phyloP scores from a whole-genome alignment of 2,329 filamentous ascomycete species.

The Rhynchosporium graminicola region DNA sequence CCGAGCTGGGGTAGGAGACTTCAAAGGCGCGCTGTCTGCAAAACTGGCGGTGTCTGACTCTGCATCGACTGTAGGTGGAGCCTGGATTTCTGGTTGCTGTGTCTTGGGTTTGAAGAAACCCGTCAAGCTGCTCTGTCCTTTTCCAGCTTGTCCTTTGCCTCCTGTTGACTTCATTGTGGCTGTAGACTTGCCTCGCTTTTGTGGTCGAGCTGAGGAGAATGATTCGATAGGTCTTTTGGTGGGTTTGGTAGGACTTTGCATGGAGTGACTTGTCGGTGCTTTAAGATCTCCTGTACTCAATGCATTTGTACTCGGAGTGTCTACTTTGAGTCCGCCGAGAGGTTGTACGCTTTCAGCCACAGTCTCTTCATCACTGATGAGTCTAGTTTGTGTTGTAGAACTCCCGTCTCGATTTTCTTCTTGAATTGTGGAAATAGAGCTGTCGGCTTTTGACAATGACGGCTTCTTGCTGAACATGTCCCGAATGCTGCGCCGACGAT shows the following conservation, averaged over 20 bases:
- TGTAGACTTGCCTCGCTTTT: constrained; percentile 55
- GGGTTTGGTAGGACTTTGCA: constrained; percentile 28
- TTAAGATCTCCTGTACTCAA: constrained; percentile 18
- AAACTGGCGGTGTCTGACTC: constrained; percentile 14
- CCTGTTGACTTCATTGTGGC: constrained; percentile 25
- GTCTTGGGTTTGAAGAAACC: constrained; percentile 76
- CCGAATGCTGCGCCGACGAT: constrained; percentile 79
- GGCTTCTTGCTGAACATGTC: constrained; percentile 81
- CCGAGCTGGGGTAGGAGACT: constrained; percentile 15
- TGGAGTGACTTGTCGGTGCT: constrained; percentile 18
- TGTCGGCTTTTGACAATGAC: constrained; percentile 25
- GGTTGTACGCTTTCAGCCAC: not conserved
- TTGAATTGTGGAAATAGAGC: constrained; percentile 12
- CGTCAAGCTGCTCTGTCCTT: constrained; percentile 51
- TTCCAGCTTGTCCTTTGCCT: constrained; percentile 52
- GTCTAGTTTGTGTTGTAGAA: not conserved
- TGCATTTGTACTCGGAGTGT: not conserved
- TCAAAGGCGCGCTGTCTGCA: constrained; percentile 1
- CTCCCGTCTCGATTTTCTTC: not conserved
- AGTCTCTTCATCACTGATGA: not conserved
- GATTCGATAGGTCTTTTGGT: constrained; percentile 27
- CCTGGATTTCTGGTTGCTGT: constrained; percentile 19
- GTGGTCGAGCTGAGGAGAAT: constrained; percentile 29
- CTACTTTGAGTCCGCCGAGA: not conserved
- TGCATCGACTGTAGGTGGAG: constrained; percentile 1